Base-by-base conservation (phyloP, 306 rosid species). In the Ziziphus jujuba region DNA sequence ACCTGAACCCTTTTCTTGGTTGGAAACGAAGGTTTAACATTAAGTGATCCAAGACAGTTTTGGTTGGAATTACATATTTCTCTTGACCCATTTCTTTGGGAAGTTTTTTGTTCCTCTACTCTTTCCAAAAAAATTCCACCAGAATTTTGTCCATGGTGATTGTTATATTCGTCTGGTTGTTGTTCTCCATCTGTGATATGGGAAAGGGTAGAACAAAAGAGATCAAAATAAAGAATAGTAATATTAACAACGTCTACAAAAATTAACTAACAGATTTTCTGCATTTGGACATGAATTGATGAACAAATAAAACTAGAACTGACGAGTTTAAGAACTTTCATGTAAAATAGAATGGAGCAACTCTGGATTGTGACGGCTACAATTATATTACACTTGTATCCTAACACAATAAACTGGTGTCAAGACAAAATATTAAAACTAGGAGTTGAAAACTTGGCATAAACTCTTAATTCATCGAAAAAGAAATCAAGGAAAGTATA, bases 1-100 rank as follows among this genome's bases (percentile, higher is more conserved):
- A 90, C 99, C 82, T 90, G 97, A 63, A 93, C 87, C 81, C 99
- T 84, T 84, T 88, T 93, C 91, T 93, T 93, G 33, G 81, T 78
- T 28, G 95, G 99, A 77, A 90, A 90, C 73, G 96, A 88, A 75
- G 91, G 96, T 56, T 80, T 83, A 53, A 70, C 75, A 1, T 77
- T 44, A 71, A 59, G 52, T 71, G 91, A 76, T 49, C 16, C 73
- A 36, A 77, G 56, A 24, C 24, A 72, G 55, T 79, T 56, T 16
- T 9, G 50, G 51, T 67, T 63, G 21, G 71, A 19, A 66, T 73
- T 76, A 9, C 24, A 53, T 35, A 47, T 56, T 68, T 77, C 79
- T 67, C 60, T 66, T 1, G 76, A 70, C 47, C 50, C 71, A 66
- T 77, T 82, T 66, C 56, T 78, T 63, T 63, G 69, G 14, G 24